Evolutionary conservation across 2,329 filamentous ascomycete species (phyloP), one percentile per base, ranked within the genome.

Genomic region (Rhinocladiella mackenziei): DNA sequence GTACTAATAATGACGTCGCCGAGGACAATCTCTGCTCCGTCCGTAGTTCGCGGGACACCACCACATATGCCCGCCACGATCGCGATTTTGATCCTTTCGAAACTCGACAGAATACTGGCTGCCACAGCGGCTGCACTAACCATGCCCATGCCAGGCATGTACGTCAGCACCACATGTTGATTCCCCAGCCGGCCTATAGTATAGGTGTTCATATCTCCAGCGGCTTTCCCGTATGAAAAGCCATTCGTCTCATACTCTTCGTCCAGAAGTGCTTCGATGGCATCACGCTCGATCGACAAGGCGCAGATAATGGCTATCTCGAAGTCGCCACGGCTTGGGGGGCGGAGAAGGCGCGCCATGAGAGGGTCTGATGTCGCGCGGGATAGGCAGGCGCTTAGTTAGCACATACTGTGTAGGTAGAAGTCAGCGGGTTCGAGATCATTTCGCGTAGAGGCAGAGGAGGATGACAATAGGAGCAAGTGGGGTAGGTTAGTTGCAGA

Each of bases 11-110:
- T 19, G 32, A 47, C 29, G 29, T 44, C 44, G 22, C 37, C 30
- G 15, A 20, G 29, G 38, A 35, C n/a, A 30, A 30, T 7, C 23
- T 37, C 20, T 26, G 23, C 23, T 26, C 23, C 23, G 36, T 41
- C 29, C 18, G 8, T 28, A 13, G 14, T 36, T 14, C 28, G n/a
- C 0, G 66, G 65, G 5, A 65, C 56, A 9, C 63, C 67, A 0
- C 67, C 69, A 26, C 68, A 72, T 2, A 71, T 57, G 0, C 69
- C 69, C 2, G 64, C 62, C 0, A 71, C 30, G 0, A 72, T 17
- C 0, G 48, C 62, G 0, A 72, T 47, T 14, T 54, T 39, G 33
- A 36, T 29, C n/a, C 43, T 18, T 5, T 10, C 29, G 18, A 39
- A 53, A 18, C 41, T 37, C 4, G 23, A 17, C 10, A 34, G 44